Conservation (phyloP, 768 basidiomycete species). For the Astraeus odoratus region DNA sequence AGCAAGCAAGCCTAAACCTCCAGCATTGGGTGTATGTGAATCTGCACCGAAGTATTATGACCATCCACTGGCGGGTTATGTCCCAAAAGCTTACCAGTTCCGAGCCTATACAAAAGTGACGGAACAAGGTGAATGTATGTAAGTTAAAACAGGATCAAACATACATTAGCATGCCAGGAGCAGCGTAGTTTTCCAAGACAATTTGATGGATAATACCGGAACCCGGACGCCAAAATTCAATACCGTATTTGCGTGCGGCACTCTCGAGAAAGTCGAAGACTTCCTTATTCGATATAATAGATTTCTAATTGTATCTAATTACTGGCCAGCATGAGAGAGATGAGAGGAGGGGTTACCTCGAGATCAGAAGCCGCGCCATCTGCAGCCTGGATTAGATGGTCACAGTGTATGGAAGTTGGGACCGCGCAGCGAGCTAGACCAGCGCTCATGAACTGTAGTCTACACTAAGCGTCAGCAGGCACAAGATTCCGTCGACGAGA, state of each 20-base stretch:
- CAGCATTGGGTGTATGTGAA: slow-evolving; percentile 97
- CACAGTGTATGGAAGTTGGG: slow-evolving; percentile 91
- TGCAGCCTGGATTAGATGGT: slow-evolving; percentile 94
- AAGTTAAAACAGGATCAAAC: slow-evolving; percentile 19
- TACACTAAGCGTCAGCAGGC: slow-evolving; percentile 21
- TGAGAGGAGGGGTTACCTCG: slow-evolving; percentile 40
- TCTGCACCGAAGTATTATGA: slow-evolving; percentile 40
- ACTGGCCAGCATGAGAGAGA: neutral
- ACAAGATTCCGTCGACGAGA: neutral
- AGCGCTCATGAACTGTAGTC: slow-evolving; percentile 98
- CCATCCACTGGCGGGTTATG: neutral
- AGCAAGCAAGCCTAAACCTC: slow-evolving; percentile 91
- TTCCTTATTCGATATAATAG: slow-evolving; percentile 85
- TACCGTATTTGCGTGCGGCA: slow-evolving; percentile 84
- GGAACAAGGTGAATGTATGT: slow-evolving; percentile 4
- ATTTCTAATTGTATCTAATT: slow-evolving; percentile 42
- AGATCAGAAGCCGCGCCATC: slow-evolving; percentile 84
- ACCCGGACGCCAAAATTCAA: slow-evolving; percentile 97
- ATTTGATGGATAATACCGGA: slow-evolving; percentile 93
- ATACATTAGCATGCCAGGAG: slow-evolving; percentile 89
- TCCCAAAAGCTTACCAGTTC: slow-evolving; percentile 52
- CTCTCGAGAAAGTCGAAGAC: slow-evolving; percentile 97
- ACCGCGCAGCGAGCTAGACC: slow-evolving; percentile 80
- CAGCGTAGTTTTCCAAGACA: slow-evolving; percentile 95
- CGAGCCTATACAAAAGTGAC: slow-evolving; percentile 46